Base-by-base conservation (phyloP, 192 early-diverging fungal species). In the Coemansia sp. region DNA sequence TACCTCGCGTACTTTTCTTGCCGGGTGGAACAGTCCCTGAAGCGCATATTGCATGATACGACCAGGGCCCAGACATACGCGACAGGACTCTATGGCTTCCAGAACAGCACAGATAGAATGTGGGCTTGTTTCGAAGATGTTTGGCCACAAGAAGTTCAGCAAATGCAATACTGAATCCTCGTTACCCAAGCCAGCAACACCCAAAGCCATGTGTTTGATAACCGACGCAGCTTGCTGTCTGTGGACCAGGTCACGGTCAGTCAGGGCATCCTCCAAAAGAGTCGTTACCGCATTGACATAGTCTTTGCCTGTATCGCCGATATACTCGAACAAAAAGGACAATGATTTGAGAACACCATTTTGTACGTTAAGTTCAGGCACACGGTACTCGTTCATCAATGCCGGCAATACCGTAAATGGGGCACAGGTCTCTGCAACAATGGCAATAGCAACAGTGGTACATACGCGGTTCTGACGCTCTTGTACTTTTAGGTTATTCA, bases 381-480 rank as follows among this genome's bases (percentile, higher is more conserved):
- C 96, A 37, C 98, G 92, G 86, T 99, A 99, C 81, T 99, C 98
- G 84, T 98, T 97, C 97, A 99, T 97, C 32, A 99, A 81, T 0
- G 96, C 98, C 0, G 98, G 98, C 9, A 99, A 84, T 33, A 99
- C 96, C 2, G 96, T 99, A 77, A 98, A 99, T 0, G 98, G 98
- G 2, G 94, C 92, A 73, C 96, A 97, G 2, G 96, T 94, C 65
- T 96, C 95, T n/a, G 95, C 95, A 1, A 96, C 94, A 83, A 97
- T 96, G 43, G 94, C 94, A 75, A 99, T 99, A 5, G 98, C 98
- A 6, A 99, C 95, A 0, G 98, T 98, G 0, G 98, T 99, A 80
- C 98, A 99, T 38, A 99, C 98, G 84, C 98, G 91, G 76, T 95
- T 99, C 81, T 99, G 98, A 68, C 98, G 95, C 63, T 99, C 96